Evolutionary conservation across 2,329 filamentous ascomycete species (phyloP), one percentile per base, ranked within the genome.

Genomic region (Phialemonium atrogriseum): DNA sequence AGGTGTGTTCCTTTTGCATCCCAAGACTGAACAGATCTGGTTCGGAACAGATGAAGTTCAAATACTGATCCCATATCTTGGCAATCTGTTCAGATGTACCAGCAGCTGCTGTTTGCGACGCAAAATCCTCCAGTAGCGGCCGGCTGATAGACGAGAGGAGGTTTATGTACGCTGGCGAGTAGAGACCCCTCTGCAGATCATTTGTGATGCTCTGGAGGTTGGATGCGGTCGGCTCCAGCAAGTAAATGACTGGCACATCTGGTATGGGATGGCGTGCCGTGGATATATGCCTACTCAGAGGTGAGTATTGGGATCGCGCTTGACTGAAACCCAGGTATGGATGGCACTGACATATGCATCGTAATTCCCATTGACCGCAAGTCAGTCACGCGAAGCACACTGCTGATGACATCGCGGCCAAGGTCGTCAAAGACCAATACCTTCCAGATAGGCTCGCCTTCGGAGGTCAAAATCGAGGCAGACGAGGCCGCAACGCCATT

Each of bases 361-460:
- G 87, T 96, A 33, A 96, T 84, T n/a, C 93, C 91, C 76, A 91
- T 87, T 39, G 82, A 76, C 41, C 93, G 73, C 52, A 98, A 65
- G 60, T 98, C 91, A 51, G 87, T 94, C 41, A 98, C 91, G 37
- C 88, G 75, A 42, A 98, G 68, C 3, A 98, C 88, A 50, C 88
- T 95, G 64, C 87, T 95, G 50, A 98, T 95, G 37, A 98, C 84
- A 72, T 96, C 88, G 55, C 88, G 74, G 28, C 89, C 91, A 4
- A 80, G 58, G 46, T 89, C 77, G 58, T 98, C 93, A 53, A 98
- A 96, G 8, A 98, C 86, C 32, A 98, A 67, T 6, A 96, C 84
- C 58, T 96, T 96, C 89, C 89, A 96, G 62, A 95, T 88, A 1
- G 89, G 88, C 49, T 94, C 85, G 41, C 88, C 87, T 47, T 93